Conservation (phyloP, 1,139 yeast genomes). For the Hyphopichia pseudoburtonii region DNA sequence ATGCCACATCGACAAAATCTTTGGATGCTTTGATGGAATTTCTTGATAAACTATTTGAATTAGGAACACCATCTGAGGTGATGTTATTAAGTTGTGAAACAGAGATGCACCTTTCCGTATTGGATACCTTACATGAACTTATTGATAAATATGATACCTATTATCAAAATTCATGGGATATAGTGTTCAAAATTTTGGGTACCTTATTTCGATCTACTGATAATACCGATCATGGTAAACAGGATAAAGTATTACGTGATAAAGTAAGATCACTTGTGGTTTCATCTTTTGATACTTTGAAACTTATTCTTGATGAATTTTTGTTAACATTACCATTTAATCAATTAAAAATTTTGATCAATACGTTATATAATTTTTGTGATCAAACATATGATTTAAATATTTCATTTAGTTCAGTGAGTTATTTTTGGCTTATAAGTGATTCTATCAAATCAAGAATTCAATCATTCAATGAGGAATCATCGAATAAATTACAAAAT, state of each 20-base stretch:
- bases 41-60: conserved; percentile 29
- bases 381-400: conserved; percentile 72
- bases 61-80: conserved; percentile 42
- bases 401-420: conserved; percentile 84
- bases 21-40: conserved; percentile 36
- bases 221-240: conserved; percentile 15
- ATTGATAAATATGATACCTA: conserved; percentile 69
- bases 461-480: conserved; percentile 13
- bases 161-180: conserved; percentile 63
- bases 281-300: conserved; percentile 76
- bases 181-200: conserved; percentile 66
- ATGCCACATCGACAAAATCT: conserved; percentile 35
- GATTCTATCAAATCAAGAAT: conserved; percentile 57
- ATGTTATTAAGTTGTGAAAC: conserved; percentile 54
- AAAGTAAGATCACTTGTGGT: conserved; percentile 51
- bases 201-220: conserved; percentile 56
- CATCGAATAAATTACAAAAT: conserved; percentile 6
- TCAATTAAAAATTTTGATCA: conserved; percentile 63
- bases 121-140: conserved; percentile 65
- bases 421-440: conserved; percentile 89
- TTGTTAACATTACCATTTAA: conserved; percentile 64
- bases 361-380: conserved; percentile 70
- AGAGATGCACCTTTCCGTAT: conserved; percentile 62
- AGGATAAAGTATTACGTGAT: conserved; percentile 33
- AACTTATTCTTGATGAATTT: conserved; percentile 82